Percentiles rank a stretch among this genome's conserved stretches.
Evolutionary conservation across 495 filamentous ascomycete species (phyloP).

Genomic region (Cercophora sp.): DNA sequence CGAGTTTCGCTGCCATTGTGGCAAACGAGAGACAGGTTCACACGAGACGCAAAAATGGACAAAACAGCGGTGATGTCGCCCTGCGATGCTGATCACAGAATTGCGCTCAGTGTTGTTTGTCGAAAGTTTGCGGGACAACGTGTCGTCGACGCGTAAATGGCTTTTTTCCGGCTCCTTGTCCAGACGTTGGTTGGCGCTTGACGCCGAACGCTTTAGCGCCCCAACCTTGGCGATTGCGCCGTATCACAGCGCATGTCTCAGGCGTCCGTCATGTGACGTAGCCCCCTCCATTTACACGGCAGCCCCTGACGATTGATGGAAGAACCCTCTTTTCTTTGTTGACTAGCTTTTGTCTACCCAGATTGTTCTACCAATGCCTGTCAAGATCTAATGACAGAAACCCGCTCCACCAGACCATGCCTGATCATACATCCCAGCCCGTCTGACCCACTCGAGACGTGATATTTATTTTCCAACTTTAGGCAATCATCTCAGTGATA

Average conservation of each 20-base stretch:
- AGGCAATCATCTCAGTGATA: constrained; percentile 47
- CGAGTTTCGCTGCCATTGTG: constrained; percentile 39
- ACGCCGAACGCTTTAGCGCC: too few relatives aligned
- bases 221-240: too few relatives aligned
- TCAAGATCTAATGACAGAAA: constrained; percentile 5
- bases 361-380: too few relatives aligned
- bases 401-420: too few relatives aligned
- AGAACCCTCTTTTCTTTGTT: too few relatives aligned
- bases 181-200: background rate
- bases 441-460: background rate
- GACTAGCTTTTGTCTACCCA: constrained; percentile 15
- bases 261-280: constrained; percentile 9
- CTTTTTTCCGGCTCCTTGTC: background rate
- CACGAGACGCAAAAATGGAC: too few relatives aligned
- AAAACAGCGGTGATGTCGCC: too few relatives aligned
- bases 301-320: background rate
- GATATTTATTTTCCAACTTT: background rate
- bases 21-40: background rate
- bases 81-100: too few relatives aligned
- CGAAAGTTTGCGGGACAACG: too few relatives aligned
- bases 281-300: background rate
- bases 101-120: too few relatives aligned
- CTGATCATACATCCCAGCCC: background rate
- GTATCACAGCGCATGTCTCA: too few relatives aligned
- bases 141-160: constrained; percentile 14